phyloP scores from a whole-genome alignment of 345 rosid species.

The Angophora floribunda region DNA sequence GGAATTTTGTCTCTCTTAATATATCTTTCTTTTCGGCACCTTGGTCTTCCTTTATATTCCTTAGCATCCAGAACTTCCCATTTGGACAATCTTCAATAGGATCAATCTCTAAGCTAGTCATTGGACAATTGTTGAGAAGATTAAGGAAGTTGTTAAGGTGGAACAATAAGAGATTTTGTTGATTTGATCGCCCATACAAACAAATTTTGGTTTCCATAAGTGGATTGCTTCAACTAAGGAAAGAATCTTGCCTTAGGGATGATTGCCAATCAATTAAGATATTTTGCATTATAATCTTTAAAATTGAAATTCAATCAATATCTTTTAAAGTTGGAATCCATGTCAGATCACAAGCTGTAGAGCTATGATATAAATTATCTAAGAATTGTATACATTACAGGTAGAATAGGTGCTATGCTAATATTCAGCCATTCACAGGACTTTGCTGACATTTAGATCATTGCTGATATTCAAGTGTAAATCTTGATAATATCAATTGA shows the following conservation, averaged over 20 bases:
- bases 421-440: neutral
- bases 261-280: neutral
- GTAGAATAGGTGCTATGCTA: neutral
- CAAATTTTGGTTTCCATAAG: neutral
- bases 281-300: neutral
- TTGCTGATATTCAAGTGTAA: neutral
- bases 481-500: neutral
- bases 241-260: neutral
- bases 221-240: neutral
- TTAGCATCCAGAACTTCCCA: neutral
- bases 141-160: neutral
- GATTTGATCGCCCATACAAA: neutral
- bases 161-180: neutral
- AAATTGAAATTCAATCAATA: neutral
- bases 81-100: neutral
- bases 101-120: neutral
- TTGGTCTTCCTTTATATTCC: neutral
- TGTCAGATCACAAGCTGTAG: neutral
- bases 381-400: neutral
- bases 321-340: neutral
- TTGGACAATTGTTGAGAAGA: neutral
- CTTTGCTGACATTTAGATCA: neutral
- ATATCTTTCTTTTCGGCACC: neutral
- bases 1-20: neutral
- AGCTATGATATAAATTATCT: neutral